phyloP scores from a whole-genome alignment of 2,329 filamentous ascomycete species.

The Colletotrichum coccodes region DNA sequence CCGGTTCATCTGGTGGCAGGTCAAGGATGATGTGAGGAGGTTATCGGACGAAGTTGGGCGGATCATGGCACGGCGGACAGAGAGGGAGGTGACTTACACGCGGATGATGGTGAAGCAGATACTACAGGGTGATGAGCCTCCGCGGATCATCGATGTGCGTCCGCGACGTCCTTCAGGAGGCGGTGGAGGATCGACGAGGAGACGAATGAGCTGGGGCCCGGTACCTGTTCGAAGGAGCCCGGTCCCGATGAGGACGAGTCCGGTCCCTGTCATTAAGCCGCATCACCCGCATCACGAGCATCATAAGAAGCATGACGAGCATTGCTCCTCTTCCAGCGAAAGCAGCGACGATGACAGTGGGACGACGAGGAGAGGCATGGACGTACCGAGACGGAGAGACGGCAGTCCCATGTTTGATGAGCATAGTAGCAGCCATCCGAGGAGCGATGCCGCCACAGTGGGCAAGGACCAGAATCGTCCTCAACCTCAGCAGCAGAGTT shows the following conservation, averaged over 20 bases:
- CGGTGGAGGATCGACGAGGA: conserved; percentile 10
- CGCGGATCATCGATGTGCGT: not conserved
- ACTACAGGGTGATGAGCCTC: not conserved
- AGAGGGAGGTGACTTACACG: conserved; percentile 28
- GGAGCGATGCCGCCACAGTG: conserved; percentile 15
- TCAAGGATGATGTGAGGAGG: conserved; percentile 25
- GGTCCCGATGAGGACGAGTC: not conserved
- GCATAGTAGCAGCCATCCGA: not conserved
- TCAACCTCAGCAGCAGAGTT: not conserved
- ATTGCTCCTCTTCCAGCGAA: not conserved
- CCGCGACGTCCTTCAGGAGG: conserved; percentile 6
- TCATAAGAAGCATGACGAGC: not conserved
- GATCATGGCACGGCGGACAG: conserved; percentile 25
- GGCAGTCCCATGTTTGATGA: not conserved
- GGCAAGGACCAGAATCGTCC: conserved; percentile 1
- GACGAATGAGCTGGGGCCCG: not conserved
- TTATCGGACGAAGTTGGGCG: conserved; percentile 26
- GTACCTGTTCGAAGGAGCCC: not conserved
- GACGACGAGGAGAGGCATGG: not conserved
- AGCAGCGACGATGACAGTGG: not conserved
- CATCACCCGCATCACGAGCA: not conserved
- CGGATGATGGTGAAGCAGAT: conserved; percentile 28
- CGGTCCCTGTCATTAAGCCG: not conserved
- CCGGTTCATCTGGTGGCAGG: conserved; percentile 32
- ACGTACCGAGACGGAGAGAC: not conserved